Percentiles rank a stretch among this genome's conserved stretches.
Conservation (phyloP, 2,329 filamentous ascomycete genomes). For the Fusarium duplospermum region DNA sequence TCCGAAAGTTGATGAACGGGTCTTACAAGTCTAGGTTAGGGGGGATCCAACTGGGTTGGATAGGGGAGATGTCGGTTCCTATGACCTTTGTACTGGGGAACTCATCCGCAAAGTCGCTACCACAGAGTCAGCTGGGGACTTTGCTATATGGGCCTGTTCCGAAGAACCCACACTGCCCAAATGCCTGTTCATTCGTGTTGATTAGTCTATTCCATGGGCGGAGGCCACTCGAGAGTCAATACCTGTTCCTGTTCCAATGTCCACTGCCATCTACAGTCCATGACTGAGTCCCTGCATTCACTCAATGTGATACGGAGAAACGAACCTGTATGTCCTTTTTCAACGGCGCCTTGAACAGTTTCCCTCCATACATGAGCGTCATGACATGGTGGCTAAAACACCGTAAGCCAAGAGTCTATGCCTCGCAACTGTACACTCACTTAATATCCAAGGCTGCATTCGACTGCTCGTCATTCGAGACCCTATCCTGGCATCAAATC, state of each 20-base stretch:
- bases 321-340: background rate
- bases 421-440: background rate
- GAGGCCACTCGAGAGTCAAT: background rate
- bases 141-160: no score
- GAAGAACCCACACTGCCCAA: background rate
- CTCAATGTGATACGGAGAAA: background rate
- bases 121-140: background rate
- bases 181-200: background rate
- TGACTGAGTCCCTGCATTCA: background rate
- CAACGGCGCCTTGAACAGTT: background rate
- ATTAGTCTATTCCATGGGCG: background rate
- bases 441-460: slow-evolving; percentile 9
- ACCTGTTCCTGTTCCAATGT: background rate
- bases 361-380: background rate
- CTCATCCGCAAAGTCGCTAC: background rate
- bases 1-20: rapidly evolving
- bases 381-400: background rate
- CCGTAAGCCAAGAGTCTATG: background rate
- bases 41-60: background rate
- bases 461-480: slow-evolving; percentile 13
- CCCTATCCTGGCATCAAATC: background rate
- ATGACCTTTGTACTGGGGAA: background rate
- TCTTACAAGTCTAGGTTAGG: background rate
- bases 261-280: background rate
- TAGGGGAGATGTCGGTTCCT: background rate